Base-by-base conservation (phyloP, 176 grass and related monocot genomes). In the Aegilops longissima region DNA sequence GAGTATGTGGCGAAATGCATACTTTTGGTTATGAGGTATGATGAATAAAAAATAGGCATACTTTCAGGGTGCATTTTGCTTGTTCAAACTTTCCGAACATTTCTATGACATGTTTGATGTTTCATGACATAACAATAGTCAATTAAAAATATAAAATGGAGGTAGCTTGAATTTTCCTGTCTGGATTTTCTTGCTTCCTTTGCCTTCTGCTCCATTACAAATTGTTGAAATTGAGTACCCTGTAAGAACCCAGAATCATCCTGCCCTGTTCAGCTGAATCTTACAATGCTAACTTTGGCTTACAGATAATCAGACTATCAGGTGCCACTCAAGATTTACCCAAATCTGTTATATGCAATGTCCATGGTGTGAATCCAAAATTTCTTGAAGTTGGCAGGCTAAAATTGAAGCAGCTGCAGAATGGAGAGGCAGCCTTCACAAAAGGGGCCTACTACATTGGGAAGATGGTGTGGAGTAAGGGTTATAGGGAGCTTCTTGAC, bases 381-480 rank as follows among this genome's bases (percentile, higher is more conserved):
- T 98, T 98, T 93, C 88, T 98, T 30, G 90, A 98, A 27, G 84
- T 98, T 70, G 93, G 93, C 77, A 98, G 93, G 61, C 76, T 73
- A 87, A 98, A 98, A 78, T 83, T 90, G 54, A 76, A 42, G 18
- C 93, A 96, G 83, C 78, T 94, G 56, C 94, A 96, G 82, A 96
- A 42, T 83, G 92, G 88, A 31, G 93, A 98, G 20, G 61, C n/a
- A 79, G 90, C 92, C 74, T 98, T 96, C 76, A 93, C 87, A 42
- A 94, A 88, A 73, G 90, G 87, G 61, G 90, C 94, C 13, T 98
- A 98, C 85, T 96, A 98, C 59, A 96, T 98, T 27, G 97, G 97
- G 62, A 98, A 98, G 84, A 98, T 98, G 97, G 88, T 98, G 17
- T 98, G 97, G 97, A 88, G 86, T 88, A 98, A 98, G 76, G 97